phyloP scores from a whole-genome alignment of 495 filamentous ascomycete genomes.

The Penicillium samsonianum region DNA sequence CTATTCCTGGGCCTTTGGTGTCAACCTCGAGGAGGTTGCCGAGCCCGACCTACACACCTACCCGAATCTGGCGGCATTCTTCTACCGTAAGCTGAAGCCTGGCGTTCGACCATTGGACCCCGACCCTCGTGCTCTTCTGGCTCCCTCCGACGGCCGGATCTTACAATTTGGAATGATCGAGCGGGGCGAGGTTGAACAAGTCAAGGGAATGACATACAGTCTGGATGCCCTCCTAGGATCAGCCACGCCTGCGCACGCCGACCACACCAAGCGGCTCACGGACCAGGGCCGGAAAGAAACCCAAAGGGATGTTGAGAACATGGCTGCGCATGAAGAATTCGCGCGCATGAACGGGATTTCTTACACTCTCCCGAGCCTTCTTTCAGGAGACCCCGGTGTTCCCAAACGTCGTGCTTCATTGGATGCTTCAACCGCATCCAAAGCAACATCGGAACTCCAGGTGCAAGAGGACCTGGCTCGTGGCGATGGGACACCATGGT shows the following conservation, averaged over 20 bases:
- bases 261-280: slow-evolving; percentile 40
- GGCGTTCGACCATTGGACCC: slow-evolving; percentile 85
- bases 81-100: slow-evolving; percentile 91
- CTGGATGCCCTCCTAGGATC: slow-evolving; percentile 87
- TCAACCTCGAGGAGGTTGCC: slow-evolving; percentile 84
- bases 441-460: slow-evolving; percentile 68
- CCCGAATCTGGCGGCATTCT: slow-evolving; percentile 93
- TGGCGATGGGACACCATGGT: slow-evolving; percentile 71
- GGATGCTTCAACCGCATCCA: slow-evolving; percentile 68
- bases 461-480: slow-evolving; percentile 82
- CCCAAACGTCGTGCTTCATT: slow-evolving; percentile 42
- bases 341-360: slow-evolving; percentile 94
- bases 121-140: slow-evolving; percentile 73
- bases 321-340: slow-evolving; percentile 85
- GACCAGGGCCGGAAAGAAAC: slow-evolving; percentile 31
- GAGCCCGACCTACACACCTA: slow-evolving; percentile 87
- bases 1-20: slow-evolving; percentile 90
- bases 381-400: slow-evolving; percentile 64
- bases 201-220: slow-evolving; percentile 97
- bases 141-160: slow-evolving; percentile 86
- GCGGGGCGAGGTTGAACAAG: slow-evolving; percentile 93
- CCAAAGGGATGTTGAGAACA: slow-evolving; percentile 47
- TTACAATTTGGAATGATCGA: slow-evolving; percentile 92
- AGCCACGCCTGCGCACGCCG: slow-evolving; percentile 47
- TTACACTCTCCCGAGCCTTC: slow-evolving; percentile 86